Base-by-base conservation (phyloP, 2,329 filamentous ascomycete genomes). In the Corinectria fuckeliana region DNA sequence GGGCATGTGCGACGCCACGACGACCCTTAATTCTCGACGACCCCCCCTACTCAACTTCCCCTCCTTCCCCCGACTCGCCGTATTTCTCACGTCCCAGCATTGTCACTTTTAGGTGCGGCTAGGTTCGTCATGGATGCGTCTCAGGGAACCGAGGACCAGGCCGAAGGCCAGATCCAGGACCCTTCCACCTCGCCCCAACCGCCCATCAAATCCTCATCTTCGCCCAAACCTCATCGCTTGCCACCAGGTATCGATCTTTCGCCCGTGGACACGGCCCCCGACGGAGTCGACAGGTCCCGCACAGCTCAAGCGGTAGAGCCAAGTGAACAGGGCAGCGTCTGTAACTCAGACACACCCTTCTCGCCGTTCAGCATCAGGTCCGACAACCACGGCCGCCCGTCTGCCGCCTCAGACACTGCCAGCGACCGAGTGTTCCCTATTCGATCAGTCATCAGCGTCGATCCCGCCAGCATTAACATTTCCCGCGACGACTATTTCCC, bases 371-470 rank as follows among this genome's bases (percentile, higher is more conserved):
- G 79, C 56, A 65, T 71, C 8, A 68, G 70, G 34, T 81, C 79
- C 2, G 81, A 82, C 26, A 52, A 68, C 70, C 1, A 69, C 71
- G n/a, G n/a, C 5, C 61, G 72, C 36, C 70, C 61, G 20, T 76
- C 74, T 2, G 64, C 66, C 10, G 63, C 69, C 45, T 77, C 76
- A n/a, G 76, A 77, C 52, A 71, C 74, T 21, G 76, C 75, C 25
- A 72, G 74, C 28, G 82, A 93, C 69, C 84, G 90, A 54, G 89
- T 94, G 5, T 94, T 91, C 56, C 91, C 91, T n/a, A 90, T 94
- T 28, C 86, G 90, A 48, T 93, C 90, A n/a, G 88, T 91, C 41
- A 81, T 94, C 21, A 91, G 86, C 6, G 85, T 93, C 38, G 88
- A 91, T 66, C 85, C 85, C 6, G 54, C 59, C n/a, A 76, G 74